Conservation (phyloP, 2,329 filamentous ascomycete genomes). For the Shiraia bambusicola region DNA sequence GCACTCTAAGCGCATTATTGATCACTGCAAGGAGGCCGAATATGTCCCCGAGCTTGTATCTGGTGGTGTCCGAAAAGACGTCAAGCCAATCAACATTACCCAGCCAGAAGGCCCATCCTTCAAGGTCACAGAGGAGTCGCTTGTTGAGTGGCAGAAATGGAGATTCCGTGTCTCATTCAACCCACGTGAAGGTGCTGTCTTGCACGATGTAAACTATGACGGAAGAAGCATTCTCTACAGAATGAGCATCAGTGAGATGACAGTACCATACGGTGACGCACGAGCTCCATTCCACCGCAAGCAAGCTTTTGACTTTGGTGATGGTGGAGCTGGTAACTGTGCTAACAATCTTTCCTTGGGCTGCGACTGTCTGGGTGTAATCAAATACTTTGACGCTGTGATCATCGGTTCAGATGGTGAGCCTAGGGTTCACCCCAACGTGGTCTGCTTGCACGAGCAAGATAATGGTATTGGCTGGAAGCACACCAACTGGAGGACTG, state of each 20-base stretch:
- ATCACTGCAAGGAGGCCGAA: constrained; percentile 56
- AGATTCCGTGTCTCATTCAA: constrained; percentile 45
- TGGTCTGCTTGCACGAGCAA: constrained; percentile 69
- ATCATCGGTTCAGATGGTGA: constrained; percentile 57
- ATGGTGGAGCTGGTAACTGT: constrained; percentile 65
- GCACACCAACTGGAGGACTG: constrained; percentile 68
- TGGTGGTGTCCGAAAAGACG: constrained; percentile 43
- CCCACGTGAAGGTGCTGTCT: constrained; percentile 60
- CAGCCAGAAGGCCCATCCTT: constrained; percentile 72
- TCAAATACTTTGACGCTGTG: constrained; percentile 65
- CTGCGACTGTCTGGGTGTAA: constrained; percentile 68
- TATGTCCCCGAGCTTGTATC: constrained; percentile 50
- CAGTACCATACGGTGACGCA: constrained; percentile 66
- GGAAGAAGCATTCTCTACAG: constrained; percentile 66
- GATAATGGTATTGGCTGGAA: constrained; percentile 62
- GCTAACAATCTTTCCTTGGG: constrained; percentile 69
- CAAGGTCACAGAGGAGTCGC: constrained; percentile 50
- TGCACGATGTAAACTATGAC: constrained; percentile 72
- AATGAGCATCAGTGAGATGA: constrained; percentile 68
- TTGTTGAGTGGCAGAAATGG: constrained; percentile 54
- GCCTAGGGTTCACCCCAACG: constrained; percentile 58
- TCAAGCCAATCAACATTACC: constrained; percentile 70
- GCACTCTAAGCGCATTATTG: constrained; percentile 39
- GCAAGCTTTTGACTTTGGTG: constrained; percentile 71
- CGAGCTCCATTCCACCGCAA: constrained; percentile 68